phyloP scores from a whole-genome alignment of 306 rosid genomes.

The Casuarina equisetifolia region DNA sequence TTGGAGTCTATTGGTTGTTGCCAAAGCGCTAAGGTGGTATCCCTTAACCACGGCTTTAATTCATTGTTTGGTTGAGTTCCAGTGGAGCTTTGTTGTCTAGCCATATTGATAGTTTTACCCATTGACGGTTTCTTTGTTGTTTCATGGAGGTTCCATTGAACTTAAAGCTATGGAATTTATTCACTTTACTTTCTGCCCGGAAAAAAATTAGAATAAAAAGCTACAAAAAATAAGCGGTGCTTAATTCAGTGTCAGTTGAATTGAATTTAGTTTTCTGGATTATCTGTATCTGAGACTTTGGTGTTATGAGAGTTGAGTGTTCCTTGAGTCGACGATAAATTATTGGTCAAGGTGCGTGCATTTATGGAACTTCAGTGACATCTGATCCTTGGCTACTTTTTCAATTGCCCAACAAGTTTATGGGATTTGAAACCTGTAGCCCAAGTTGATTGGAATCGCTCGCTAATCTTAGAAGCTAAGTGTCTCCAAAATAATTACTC shows the following conservation, averaged over 20 bases:
- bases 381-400: neutral
- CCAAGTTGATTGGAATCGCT: neutral
- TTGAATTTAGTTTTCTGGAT: neutral
- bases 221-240: neutral
- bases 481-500: neutral
- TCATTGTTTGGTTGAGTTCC: neutral
- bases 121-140: neutral
- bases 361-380: neutral
- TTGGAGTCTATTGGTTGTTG: conserved; percentile 58
- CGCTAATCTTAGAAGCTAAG: neutral
- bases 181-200: neutral
- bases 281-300: neutral
- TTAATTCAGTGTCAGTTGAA: neutral
- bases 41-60: neutral
- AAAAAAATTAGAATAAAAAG: neutral
- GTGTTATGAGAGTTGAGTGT: neutral
- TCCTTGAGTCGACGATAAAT: neutral
- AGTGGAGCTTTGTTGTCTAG: neutral
- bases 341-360: neutral
- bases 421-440: too few species aligned
- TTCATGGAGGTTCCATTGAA: conserved; percentile 1
- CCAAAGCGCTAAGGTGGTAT: conserved; percentile 67
- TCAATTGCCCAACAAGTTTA: neutral
- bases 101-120: conserved; percentile 1
- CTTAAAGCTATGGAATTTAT: neutral